Evolutionary conservation across 2,329 filamentous ascomycete genomes (phyloP), one percentile per base, ranked within the genome.

Genomic region (Sarocladium oryzae): DNA sequence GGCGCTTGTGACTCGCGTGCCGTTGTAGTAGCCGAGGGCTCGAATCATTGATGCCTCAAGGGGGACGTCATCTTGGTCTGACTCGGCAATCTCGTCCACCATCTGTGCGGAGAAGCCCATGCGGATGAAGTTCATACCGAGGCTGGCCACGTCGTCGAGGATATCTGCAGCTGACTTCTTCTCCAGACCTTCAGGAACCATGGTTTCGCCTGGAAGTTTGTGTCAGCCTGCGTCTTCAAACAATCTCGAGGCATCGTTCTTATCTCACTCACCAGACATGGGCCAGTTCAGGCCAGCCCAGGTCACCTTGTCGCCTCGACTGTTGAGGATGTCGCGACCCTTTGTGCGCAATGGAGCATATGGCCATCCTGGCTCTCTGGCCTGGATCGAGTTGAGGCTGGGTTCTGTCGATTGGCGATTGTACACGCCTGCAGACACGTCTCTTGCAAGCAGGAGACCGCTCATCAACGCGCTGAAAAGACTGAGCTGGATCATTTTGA

Each of bases 41-140:
- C 63, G 60, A 37, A 65, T 63, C 41, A 74, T 63, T n/a, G 69
- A 61, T 1, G 63, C 60, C 43, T 65, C 59, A 5, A 74, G 60
- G 3, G 66, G 60, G 0, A 72, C 64, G 54, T 74, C 71, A 10
- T 60, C 63, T 21, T 69, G 69, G 23, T 62, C 61, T 16, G 63
- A 62, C 20, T 69, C 66, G 52, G 68, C 65, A 46, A 72, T 66
- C 53, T 74, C 66, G 56, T 81, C 77, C 38, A 81, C 62, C 76
- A 81, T 79, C 56, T 80, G 69, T 53, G 76, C 78, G 0, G 77
- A 75, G 54, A 75, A 81, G 3, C 75, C 76, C 56, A 81, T 69
- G 18, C 77, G 73, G 21, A 81, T 72, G n/a, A 72, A 74, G 57
- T 81, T 81, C 60, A 79, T 75, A 1, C 76, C 76, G 8, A 79